Percentiles rank a stretch among this genome's conserved stretches.
Evolutionary conservation across 345 rosid species (phyloP).

Genomic region (Microcos paniculata): DNA sequence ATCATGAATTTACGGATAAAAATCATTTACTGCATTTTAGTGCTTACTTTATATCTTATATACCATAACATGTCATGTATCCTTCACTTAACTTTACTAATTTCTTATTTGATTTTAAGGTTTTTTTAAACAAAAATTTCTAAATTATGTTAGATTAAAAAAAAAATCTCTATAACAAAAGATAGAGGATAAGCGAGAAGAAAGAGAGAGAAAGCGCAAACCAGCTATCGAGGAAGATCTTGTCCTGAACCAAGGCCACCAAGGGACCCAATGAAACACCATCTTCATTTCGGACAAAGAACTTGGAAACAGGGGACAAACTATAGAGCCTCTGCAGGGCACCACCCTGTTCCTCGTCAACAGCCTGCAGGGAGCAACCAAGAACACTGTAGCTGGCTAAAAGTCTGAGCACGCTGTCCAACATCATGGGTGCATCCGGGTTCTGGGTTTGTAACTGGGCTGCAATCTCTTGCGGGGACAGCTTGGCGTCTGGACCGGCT

Average conservation of each 20-base stretch:
- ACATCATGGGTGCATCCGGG: conserved; percentile 41
- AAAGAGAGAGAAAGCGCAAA: background rate
- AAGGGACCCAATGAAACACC: conserved; percentile 11
- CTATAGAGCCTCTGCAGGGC: conserved; percentile 21
- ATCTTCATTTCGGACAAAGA: conserved; percentile 28
- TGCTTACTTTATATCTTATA: no score
- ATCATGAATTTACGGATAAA: no score
- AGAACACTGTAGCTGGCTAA: conserved; percentile 50
- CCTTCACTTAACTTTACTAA: no score
- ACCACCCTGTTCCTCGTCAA: background rate
- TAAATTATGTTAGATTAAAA: no score
- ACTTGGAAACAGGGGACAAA: conserved; percentile 26
- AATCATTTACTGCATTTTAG: no score
- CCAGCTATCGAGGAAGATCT: conserved; percentile 2
- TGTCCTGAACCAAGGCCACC: background rate
- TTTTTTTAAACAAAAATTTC: no score
- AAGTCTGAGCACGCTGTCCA: conserved; percentile 52
- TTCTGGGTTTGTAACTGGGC: conserved; percentile 31
- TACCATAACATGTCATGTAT: no score
- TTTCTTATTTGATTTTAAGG: no score
- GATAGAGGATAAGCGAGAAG: no score
- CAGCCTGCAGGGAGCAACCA: conserved; percentile 29
- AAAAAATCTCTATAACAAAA: no score
- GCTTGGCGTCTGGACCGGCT: conserved; percentile 34
- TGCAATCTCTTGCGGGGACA: conserved; percentile 49